These are phyloP conservation scores for Amoebophrya sp. DNA, from an alignment of 169 alveolate species.

Conservation along the genomic window DNA sequence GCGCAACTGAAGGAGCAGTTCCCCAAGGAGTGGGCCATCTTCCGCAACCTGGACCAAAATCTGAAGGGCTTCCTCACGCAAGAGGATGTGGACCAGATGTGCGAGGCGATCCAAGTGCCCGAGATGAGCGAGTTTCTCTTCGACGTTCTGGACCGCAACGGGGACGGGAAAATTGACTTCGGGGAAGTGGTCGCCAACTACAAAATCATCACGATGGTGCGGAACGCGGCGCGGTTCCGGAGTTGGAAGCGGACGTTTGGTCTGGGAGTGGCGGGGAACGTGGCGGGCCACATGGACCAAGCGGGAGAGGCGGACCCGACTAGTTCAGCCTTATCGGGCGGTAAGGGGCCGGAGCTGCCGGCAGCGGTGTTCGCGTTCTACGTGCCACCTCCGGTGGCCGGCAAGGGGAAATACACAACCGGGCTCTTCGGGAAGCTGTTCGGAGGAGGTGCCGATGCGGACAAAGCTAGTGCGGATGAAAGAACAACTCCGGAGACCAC, in stretches of 20 bases:
- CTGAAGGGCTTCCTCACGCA: not conserved
- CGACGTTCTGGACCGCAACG: not conserved
- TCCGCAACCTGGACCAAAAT: not conserved
- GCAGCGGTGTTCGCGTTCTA: not conserved
- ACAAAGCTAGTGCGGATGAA: not conserved
- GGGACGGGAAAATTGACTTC: not conserved
- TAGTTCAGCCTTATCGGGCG: not conserved
- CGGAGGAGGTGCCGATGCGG: not conserved
- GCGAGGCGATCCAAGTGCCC: not conserved
- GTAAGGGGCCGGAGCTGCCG: not conserved
- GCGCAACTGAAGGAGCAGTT: too few relatives aligned
- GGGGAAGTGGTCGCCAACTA: not conserved
- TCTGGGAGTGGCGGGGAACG: not conserved
- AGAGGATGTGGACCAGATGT: not conserved
- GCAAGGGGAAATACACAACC: not conserved
- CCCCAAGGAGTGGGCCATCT: not conserved
- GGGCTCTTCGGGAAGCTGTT: not conserved
- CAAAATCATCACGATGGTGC: not conserved
- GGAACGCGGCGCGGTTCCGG: not conserved
- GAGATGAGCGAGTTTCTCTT: not conserved
- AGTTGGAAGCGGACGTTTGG: not conserved
- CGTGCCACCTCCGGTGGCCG: not conserved
- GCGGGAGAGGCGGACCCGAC: not conserved
- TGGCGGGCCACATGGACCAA: not conserved
- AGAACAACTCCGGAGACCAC: not conserved